These are phyloP conservation scores for Leptographium lundbergii DNA, from an alignment of 2,329 filamentous ascomycete species.

Conservation along the genomic window DNA sequence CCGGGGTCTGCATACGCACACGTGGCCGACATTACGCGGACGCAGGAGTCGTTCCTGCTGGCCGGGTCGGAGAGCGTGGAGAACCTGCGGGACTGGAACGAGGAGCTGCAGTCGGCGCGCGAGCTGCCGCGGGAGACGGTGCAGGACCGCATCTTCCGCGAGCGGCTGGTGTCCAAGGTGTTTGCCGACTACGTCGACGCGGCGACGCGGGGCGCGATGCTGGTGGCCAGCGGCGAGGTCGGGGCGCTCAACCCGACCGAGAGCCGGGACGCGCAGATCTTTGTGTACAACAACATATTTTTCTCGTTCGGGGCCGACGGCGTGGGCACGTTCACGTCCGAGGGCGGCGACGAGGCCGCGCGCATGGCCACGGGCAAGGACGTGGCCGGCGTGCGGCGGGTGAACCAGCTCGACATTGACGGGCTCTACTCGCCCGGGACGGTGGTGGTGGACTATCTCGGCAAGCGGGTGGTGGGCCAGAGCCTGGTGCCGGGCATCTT, in stretches of 20 bases:
- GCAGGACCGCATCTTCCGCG: conserved; percentile 90
- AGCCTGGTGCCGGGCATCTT: conserved; percentile 98
- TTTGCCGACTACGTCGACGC: conserved; percentile 98
- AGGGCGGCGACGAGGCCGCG: conserved; percentile 93
- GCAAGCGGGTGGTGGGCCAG: conserved; percentile 93
- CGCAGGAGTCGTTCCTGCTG: conserved; percentile 86
- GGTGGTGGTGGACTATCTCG: conserved; percentile 91
- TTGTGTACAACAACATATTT: conserved; percentile 99
- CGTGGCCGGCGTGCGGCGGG: conserved; percentile 81
- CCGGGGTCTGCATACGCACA: conserved; percentile 44
- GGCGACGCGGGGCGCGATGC: conserved; percentile 77
- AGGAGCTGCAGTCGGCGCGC: conserved; percentile 93
- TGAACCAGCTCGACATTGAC: conserved; percentile 94
- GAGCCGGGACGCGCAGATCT: conserved; percentile 85
- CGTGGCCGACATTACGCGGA: conserved; percentile 70
- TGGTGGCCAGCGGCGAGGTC: conserved; percentile 87
- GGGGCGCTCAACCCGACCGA: conserved; percentile 92
- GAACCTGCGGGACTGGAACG: conserved; percentile 94
- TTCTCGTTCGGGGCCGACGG: conserved; percentile 97
- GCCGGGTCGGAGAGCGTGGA: conserved; percentile 88
- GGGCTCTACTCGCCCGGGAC: conserved; percentile 92
- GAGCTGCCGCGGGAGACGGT: conserved; percentile 89
- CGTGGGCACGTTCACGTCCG: conserved; percentile 90
- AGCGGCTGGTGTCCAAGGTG: conserved; percentile 85
- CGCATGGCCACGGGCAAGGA: conserved; percentile 95